phyloP scores from a whole-genome alignment of 2,329 filamentous ascomycete species.

The Myriosclerotinia duriaeana region DNA sequence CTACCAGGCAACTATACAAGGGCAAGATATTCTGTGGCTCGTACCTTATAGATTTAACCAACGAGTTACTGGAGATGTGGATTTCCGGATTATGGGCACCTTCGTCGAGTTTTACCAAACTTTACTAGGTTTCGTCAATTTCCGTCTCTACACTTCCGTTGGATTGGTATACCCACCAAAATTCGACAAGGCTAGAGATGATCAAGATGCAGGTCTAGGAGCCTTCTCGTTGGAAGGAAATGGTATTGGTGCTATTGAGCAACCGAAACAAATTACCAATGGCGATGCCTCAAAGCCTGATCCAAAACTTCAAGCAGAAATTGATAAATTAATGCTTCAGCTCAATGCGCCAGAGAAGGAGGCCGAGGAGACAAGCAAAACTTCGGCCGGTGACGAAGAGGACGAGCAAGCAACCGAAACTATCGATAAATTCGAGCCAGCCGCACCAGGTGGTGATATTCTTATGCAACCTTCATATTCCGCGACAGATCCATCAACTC shows the following conservation, averaged over 20 bases:
- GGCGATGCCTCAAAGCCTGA: slow-evolving; percentile 55
- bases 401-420: slow-evolving; percentile 56
- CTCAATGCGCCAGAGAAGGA: slow-evolving; percentile 56
- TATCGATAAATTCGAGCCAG: slow-evolving; percentile 90
- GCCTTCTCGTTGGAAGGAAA: slow-evolving; percentile 89
- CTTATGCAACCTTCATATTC: slow-evolving; percentile 74
- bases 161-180: slow-evolving; percentile 95
- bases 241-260: slow-evolving; percentile 54
- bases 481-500: slow-evolving; percentile 64
- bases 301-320: slow-evolving; percentile 62
- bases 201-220: slow-evolving; percentile 82
- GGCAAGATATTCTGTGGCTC: slow-evolving; percentile 94
- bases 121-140: slow-evolving; percentile 93
- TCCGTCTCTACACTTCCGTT: slow-evolving; percentile 84
- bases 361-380: slow-evolving; percentile 47
- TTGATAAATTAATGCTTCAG: slow-evolving; percentile 67
- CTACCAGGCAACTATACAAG: slow-evolving; percentile 96
- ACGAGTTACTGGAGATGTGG: slow-evolving; percentile 86
- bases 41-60: slow-evolving; percentile 99
- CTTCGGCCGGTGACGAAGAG: slow-evolving; percentile 38
- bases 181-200: slow-evolving; percentile 84
- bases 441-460: slow-evolving; percentile 79
- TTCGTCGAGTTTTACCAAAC: slow-evolving; percentile 99
- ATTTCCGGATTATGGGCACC: slow-evolving; percentile 98
- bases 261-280: slow-evolving; percentile 53